These are phyloP conservation scores for Skeletonema menzelii DNA, from an alignment of 108 stramenopile genomes.

Conservation along the genomic window DNA sequence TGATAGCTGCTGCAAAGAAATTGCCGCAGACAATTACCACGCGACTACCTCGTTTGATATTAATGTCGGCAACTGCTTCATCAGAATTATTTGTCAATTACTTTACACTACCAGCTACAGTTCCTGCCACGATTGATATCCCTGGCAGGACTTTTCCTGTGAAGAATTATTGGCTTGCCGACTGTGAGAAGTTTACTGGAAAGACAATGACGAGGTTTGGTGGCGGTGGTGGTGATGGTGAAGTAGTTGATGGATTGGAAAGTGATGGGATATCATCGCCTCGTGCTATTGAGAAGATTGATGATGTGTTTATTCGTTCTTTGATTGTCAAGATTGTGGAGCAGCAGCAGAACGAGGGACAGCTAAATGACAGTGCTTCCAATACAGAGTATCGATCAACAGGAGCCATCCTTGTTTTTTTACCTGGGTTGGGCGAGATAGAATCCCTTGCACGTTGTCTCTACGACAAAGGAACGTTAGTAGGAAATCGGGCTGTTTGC, in stretches of 20 bases:
- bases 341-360: constrained; percentile 29
- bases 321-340: constrained; percentile 44
- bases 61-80: constrained; percentile 73
- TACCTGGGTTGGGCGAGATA: constrained; percentile 87
- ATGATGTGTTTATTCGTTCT: constrained; percentile 46
- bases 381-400: neutral
- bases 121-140: constrained; percentile 38
- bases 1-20: constrained; percentile 17
- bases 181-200: constrained; percentile 51
- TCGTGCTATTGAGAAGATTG: constrained; percentile 47
- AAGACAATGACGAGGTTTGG: constrained; percentile 9
- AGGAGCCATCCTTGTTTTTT: constrained; percentile 88
- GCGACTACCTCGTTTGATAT: constrained; percentile 33
- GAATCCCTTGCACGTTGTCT: constrained; percentile 47
- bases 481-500: constrained; percentile 25
- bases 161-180: constrained; percentile 38
- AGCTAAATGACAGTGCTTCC: neutral
- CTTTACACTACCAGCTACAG: constrained; percentile 12
- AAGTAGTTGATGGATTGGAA: neutral
- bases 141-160: constrained; percentile 68
- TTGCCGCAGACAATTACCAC: neutral
- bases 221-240: constrained; percentile 1
- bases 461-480: constrained; percentile 14
- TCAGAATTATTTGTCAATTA: constrained; percentile 50
- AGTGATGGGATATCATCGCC: constrained; percentile 41